A percentile compares a stretch with the other conserved stretches of the same genome.
Evolutionary conservation across 345 rosid genomes (phyloP).

Genomic region (Rubroshorea leprosula): DNA sequence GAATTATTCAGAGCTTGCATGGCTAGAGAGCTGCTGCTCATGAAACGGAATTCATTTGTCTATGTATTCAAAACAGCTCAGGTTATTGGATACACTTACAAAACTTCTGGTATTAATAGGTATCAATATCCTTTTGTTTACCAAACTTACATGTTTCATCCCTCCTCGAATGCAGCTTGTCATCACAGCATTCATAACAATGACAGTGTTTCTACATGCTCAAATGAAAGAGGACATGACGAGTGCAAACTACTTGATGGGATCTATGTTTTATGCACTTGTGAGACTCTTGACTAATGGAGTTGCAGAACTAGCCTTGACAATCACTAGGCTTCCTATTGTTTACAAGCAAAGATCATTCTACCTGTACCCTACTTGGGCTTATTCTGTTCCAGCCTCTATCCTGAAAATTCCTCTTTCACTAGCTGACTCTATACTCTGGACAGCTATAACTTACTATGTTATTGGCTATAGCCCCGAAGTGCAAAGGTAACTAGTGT

Average conservation of each 20-base stretch:
- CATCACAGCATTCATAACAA: conserved; percentile 26
- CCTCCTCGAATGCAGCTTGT: conserved; percentile 19
- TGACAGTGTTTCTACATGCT: conserved; percentile 35
- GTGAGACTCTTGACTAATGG: conserved; percentile 40
- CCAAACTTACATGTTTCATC: conserved; percentile 1
- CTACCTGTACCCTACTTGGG: conserved; percentile 46
- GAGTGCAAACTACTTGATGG: conserved; percentile 39
- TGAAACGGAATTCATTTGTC: conserved; percentile 39
- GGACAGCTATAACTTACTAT: conserved; percentile 45
- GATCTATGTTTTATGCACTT: conserved; percentile 28
- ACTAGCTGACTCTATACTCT: conserved; percentile 28
- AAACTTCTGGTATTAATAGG: conserved; percentile 1
- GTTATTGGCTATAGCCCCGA: conserved; percentile 48
- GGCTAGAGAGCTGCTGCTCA: conserved; percentile 42
- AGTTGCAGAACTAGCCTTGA: conserved; percentile 39
- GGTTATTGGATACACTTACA: conserved; percentile 8
- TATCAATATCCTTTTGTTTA: neutral
- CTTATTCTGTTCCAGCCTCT: conserved; percentile 41
- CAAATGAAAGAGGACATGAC: conserved; percentile 22
- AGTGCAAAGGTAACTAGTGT: conserved; percentile 25
- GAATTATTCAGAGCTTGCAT: conserved; percentile 39
- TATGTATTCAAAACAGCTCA: conserved; percentile 36
- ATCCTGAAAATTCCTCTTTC: conserved; percentile 41
- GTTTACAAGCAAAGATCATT: conserved; percentile 41
- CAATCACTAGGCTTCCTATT: conserved; percentile 34